Percentiles rank a stretch among this genome's conserved stretches.
These are phyloP conservation scores for Danielia oregonensis DNA, from an alignment of 805 yeast genomes.

Conservation along the genomic window DNA sequence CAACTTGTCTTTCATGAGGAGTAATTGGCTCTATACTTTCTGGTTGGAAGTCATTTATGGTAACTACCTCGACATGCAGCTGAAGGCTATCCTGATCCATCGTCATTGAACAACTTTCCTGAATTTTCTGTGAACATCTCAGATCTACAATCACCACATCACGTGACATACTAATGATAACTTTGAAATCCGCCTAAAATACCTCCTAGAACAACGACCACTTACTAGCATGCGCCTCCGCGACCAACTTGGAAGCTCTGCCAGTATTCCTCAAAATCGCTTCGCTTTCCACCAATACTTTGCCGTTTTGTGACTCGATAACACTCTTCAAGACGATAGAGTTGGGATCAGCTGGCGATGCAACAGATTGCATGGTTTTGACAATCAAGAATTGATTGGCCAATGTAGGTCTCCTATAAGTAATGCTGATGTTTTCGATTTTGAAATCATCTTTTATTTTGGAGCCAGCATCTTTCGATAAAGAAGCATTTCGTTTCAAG, in stretches of 20 bases:
- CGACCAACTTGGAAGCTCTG: constrained; percentile 2
- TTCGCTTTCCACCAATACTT: constrained; percentile 52
- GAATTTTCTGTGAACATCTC: not conserved
- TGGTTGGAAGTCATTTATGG: constrained; percentile 30
- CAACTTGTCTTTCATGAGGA: constrained; percentile 59
- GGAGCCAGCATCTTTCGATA: constrained; percentile 31
- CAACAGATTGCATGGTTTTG: no score
- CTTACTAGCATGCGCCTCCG: constrained; percentile 2
- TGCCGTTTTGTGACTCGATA: constrained; percentile 51
- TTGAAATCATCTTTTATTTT: constrained; percentile 34
- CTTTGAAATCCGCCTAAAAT: not conserved
- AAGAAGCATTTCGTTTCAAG: constrained; percentile 51
- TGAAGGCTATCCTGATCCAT: no score
- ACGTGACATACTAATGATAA: not conserved
- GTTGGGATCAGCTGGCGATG: constrained; percentile 12
- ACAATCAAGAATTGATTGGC: constrained; percentile 75
- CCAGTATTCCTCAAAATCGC: constrained; percentile 38
- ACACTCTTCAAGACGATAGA: constrained; percentile 45
- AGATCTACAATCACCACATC: not conserved
- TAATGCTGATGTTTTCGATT: constrained; percentile 45
- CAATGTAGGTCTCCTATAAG: constrained; percentile 68
- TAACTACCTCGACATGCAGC: constrained; percentile 30
- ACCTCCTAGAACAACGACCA: constrained; percentile 1
- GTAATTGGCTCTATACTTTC: constrained; percentile 24
- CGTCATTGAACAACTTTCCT: not conserved